These are phyloP conservation scores for Trichophyton mentagrophytes DNA, from an alignment of 2,329 filamentous ascomycete genomes.

Conservation along the genomic window DNA sequence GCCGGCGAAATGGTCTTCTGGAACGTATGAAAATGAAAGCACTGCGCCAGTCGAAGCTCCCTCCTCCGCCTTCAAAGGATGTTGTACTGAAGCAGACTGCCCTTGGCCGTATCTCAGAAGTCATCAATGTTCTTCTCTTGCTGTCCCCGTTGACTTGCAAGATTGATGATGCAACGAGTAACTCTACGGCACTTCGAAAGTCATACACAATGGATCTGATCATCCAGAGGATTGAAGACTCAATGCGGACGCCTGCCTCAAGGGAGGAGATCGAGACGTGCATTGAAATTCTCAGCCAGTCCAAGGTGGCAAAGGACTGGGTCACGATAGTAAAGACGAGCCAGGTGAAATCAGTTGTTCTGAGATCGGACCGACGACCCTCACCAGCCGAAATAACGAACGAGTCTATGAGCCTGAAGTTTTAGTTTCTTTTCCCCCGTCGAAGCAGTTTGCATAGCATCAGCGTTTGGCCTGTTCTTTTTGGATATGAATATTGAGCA, in stretches of 20 bases:
- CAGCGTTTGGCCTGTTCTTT: not conserved
- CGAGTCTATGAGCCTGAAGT: not conserved
- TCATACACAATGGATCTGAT: slow-evolving; percentile 54
- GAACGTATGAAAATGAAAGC: slow-evolving; percentile 66
- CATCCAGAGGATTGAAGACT: slow-evolving; percentile 55
- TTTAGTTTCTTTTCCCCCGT: not conserved
- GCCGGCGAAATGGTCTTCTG: slow-evolving; percentile 50
- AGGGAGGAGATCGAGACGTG: slow-evolving; percentile 37
- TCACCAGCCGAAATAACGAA: not conserved
- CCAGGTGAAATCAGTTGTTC: slow-evolving; percentile 34
- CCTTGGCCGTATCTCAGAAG: slow-evolving; percentile 54
- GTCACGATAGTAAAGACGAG: slow-evolving; percentile 36
- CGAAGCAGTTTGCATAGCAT: not conserved
- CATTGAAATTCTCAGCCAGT: slow-evolving; percentile 35
- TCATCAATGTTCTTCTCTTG: slow-evolving; percentile 55
- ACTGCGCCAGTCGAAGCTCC: slow-evolving; percentile 35
- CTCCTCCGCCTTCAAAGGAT: slow-evolving; percentile 36
- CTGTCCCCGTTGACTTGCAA: slow-evolving; percentile 34
- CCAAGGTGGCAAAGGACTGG: slow-evolving; percentile 39
- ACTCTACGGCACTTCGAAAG: slow-evolving; percentile 40
- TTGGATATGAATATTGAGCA: slow-evolving; percentile 4
- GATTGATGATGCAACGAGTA: slow-evolving; percentile 15
- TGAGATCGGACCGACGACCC: slow-evolving; percentile 19
- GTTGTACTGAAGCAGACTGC: slow-evolving; percentile 52
- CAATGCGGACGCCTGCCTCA: slow-evolving; percentile 41